Conservation (phyloP, 805 yeast genomes). For the Candida schatavii region DNA sequence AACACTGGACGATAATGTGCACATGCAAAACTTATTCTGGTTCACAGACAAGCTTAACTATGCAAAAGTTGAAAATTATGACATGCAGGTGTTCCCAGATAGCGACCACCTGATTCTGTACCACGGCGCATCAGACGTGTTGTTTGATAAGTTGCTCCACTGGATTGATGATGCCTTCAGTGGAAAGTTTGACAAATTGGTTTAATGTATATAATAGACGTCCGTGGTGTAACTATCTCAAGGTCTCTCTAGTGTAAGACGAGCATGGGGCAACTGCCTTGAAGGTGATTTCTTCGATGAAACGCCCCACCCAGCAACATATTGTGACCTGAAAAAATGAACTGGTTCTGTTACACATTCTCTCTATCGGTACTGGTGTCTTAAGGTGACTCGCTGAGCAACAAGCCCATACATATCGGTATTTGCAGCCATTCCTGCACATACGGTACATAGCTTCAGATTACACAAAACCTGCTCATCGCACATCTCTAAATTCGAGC, state of each 20-base stretch:
- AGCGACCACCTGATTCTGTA: constrained; percentile 79
- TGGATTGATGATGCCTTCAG: constrained; percentile 68
- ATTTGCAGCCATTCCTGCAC: no score
- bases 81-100: constrained; percentile 87
- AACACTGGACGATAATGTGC: constrained; percentile 96
- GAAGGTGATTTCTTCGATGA: no score
- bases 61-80: constrained; percentile 65
- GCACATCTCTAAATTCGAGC: constrained; percentile 4
- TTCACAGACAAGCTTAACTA: constrained; percentile 66
- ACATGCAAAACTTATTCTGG: constrained; percentile 82
- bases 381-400: no score
- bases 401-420: no score
- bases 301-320: no score
- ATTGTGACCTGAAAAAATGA: no score
- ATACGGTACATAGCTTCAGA: no score
- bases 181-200: constrained; percentile 34
- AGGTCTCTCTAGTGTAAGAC: not conserved
- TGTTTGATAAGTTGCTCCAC: constrained; percentile 63
- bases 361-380: no score
- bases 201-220: no score
- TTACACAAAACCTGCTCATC: constrained; percentile 14
- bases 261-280: not conserved
- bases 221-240: no score
- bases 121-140: constrained; percentile 76
- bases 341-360: no score